These are phyloP conservation scores for Tricharina praecox DNA, from an alignment of 495 filamentous ascomycete genomes.

Conservation along the genomic window DNA sequence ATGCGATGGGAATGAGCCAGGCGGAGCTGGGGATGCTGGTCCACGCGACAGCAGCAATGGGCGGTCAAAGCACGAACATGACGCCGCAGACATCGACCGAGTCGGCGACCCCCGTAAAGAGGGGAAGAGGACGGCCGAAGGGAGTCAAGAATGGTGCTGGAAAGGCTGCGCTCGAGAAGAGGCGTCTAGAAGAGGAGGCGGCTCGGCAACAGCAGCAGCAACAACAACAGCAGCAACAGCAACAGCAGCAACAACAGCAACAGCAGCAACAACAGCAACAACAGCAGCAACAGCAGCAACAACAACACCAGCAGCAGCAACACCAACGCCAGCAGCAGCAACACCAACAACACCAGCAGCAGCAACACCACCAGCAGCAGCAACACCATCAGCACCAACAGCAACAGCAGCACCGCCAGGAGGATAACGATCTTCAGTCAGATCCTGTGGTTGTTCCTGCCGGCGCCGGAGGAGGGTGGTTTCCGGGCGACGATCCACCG, in stretches of 20 bases:
- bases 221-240: background rate
- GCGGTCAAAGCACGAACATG: background rate
- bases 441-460: background rate
- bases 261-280: background rate
- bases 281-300: background rate
- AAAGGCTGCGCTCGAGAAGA: constrained; percentile 3
- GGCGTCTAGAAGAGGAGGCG: constrained; percentile 1
- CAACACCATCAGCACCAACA: background rate
- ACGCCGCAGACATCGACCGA: constrained; percentile 2
- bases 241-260: background rate
- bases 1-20: constrained; percentile 10
- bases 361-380: background rate
- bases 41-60: constrained; percentile 21
- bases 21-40: constrained; percentile 19
- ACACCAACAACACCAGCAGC: background rate
- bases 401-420: background rate
- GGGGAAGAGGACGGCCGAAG: constrained; percentile 22
- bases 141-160: constrained; percentile 20
- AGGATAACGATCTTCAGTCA: background rate
- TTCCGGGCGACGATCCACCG: constrained; percentile 2
- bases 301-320: no score
- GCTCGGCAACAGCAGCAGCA: background rate
- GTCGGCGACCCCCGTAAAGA: constrained; percentile 13
- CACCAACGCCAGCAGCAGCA: no score
- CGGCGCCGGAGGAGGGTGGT: constrained; percentile 4